phyloP scores from a whole-genome alignment of 176 grass and related monocot genomes.

The Elaeis guineensis region DNA sequence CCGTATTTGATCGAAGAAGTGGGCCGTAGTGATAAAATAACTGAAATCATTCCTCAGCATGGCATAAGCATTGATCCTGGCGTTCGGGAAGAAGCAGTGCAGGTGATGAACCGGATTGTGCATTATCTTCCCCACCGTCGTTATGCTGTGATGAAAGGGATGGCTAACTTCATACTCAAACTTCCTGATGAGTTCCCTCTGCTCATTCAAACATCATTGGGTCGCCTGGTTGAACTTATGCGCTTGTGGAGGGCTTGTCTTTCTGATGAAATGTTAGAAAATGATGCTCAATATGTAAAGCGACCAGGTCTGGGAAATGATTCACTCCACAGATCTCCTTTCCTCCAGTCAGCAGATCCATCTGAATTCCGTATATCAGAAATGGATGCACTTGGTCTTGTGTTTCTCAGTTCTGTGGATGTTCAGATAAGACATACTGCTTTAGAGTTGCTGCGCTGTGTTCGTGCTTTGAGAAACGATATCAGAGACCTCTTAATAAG shows the following conservation, averaged over 20 bases:
- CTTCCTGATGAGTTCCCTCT: slow-evolving; percentile 95
- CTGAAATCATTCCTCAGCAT: slow-evolving; percentile 96
- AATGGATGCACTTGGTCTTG: slow-evolving; percentile 96
- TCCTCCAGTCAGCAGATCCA: slow-evolving; percentile 47
- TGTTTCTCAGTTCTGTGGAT: slow-evolving; percentile 93
- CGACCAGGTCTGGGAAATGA: slow-evolving; percentile 45
- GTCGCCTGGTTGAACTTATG: slow-evolving; percentile 85
- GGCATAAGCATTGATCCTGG: slow-evolving; percentile 93
- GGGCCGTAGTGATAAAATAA: slow-evolving; percentile 83
- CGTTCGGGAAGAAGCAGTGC: slow-evolving; percentile 90
- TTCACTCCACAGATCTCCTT: slow-evolving; percentile 48
- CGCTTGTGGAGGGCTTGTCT: slow-evolving; percentile 80
- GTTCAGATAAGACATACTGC: slow-evolving; percentile 95
- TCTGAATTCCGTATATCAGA: slow-evolving; percentile 81
- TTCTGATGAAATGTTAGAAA: slow-evolving; percentile 61
- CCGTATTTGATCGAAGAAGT: slow-evolving; percentile 95
- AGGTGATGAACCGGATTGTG: slow-evolving; percentile 90
- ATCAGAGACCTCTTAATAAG: slow-evolving; percentile 66
- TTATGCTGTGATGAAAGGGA: slow-evolving; percentile 95
- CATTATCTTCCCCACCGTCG: slow-evolving; percentile 77
- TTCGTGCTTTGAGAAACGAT: slow-evolving; percentile 78
- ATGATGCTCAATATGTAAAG: slow-evolving; percentile 49
- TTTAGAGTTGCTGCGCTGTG: slow-evolving; percentile 78
- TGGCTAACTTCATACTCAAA: slow-evolving; percentile 96
- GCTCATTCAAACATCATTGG: slow-evolving; percentile 86